Conservation (phyloP, 2,329 filamentous ascomycete species). For the Blastomyces silverae region DNA sequence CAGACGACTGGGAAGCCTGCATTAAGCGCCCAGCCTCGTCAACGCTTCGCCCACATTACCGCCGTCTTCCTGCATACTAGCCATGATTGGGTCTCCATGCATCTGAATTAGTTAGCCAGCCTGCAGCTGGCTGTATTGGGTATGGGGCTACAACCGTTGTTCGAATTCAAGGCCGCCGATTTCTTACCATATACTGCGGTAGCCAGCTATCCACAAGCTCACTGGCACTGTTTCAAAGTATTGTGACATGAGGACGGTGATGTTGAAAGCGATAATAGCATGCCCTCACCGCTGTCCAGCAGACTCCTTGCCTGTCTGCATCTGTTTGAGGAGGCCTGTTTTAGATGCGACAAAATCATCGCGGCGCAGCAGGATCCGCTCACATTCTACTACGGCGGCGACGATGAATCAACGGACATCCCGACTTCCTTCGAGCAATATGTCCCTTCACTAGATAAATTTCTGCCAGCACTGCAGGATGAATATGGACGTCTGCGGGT, state of each 20-base stretch:
- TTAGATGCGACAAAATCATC: not conserved
- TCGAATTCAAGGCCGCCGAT: not conserved
- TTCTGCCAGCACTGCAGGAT: slow-evolving; percentile 16
- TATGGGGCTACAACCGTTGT: not conserved
- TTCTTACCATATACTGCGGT: not conserved
- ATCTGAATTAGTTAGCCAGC: not conserved
- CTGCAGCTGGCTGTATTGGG: not conserved
- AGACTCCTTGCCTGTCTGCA: slow-evolving; percentile 1
- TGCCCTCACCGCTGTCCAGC: not conserved
- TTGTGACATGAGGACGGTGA: not conserved
- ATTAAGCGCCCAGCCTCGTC: slow-evolving; percentile 3
- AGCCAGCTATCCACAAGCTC: not conserved
- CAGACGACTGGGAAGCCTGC: not conserved
- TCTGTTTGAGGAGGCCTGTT: not conserved
- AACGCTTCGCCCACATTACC: not conserved
- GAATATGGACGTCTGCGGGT: slow-evolving; percentile 18
- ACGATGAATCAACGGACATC: not conserved
- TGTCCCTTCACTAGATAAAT: not conserved
- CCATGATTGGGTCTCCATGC: not conserved
- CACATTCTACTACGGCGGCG: not conserved
- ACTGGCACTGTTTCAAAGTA: not conserved
- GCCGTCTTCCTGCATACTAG: not conserved
- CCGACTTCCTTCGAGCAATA: not conserved
- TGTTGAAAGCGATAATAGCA: not conserved
- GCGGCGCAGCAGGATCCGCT: not conserved